A percentile compares a stretch with the other conserved stretches of the same genome.
phyloP scores from a whole-genome alignment of 2,329 filamentous ascomycete genomes.

The Aureobasidium melanogenum region DNA sequence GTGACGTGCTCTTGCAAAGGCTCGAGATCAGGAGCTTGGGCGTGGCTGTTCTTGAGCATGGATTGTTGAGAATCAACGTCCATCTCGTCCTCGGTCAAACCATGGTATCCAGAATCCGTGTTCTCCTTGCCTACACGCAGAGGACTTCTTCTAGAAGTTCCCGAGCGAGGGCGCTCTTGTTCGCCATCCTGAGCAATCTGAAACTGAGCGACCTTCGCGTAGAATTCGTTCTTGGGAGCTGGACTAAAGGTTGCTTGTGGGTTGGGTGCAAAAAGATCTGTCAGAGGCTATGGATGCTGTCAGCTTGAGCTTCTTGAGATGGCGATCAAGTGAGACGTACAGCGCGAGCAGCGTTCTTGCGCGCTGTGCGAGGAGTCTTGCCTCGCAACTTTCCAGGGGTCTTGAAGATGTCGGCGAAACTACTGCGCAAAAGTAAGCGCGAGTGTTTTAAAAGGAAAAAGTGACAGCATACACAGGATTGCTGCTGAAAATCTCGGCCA shows the following conservation, averaged over 20 bases:
- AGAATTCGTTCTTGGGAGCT: conserved; percentile 39
- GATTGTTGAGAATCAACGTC: conserved; percentile 24
- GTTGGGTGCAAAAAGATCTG: conserved; percentile 40
- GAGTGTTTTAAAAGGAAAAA: not conserved
- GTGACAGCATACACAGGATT: conserved; percentile 63
- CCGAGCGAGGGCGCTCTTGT: conserved; percentile 16
- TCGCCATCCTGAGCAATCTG: conserved; percentile 50
- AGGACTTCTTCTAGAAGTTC: conserved; percentile 24
- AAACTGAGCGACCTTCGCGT: conserved; percentile 49
- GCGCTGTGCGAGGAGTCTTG: conserved; percentile 66
- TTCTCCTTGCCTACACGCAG: conserved; percentile 27
- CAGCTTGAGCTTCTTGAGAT: conserved; percentile 39
- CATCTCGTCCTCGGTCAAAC: conserved; percentile 50
- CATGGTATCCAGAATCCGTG: conserved; percentile 64
- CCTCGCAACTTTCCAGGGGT: conserved; percentile 76
- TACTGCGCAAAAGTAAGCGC: conserved; percentile 47
- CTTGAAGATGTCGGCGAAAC: conserved; percentile 92
- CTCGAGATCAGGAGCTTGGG: not conserved
- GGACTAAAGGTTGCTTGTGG: conserved; percentile 22
- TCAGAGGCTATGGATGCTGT: conserved; percentile 36
- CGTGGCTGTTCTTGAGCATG: conserved; percentile 9
- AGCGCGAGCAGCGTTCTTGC: conserved; percentile 56
- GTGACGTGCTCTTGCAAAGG: conserved; percentile 8
- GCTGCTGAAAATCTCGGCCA: conserved; percentile 84
- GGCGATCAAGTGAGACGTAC: conserved; percentile 44